Evolutionary conservation across 1,284 basidiomycete genomes (phyloP).

Genomic region (Pseudozyma sp.): DNA sequence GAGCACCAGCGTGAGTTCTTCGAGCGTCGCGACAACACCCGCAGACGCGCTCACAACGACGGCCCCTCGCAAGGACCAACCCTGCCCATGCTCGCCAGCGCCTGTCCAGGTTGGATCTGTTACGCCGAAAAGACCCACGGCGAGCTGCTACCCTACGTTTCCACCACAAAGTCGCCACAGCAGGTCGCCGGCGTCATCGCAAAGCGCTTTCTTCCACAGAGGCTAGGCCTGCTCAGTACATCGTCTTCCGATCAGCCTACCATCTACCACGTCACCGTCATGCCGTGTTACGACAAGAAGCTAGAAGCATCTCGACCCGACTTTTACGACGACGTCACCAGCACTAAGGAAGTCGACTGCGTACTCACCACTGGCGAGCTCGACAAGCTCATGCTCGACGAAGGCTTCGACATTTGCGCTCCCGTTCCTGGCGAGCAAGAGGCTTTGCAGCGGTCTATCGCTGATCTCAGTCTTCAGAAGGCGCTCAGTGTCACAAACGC

Average conservation of each 20-base stretch:
- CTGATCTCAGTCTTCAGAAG: slow-evolving; percentile 27
- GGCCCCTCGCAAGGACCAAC: background rate
- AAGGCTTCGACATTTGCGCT: slow-evolving; percentile 79
- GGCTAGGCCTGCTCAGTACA: slow-evolving; percentile 13
- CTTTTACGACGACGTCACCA: slow-evolving; percentile 54
- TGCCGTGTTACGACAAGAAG: slow-evolving; percentile 99
- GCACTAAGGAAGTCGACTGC: slow-evolving; percentile 89
- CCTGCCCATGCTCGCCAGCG: slow-evolving; percentile 91
- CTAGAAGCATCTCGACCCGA: slow-evolving; percentile 86
- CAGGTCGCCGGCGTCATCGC: slow-evolving; percentile 93
- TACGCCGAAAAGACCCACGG: slow-evolving; percentile 96
- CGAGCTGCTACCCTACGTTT: slow-evolving; percentile 91
- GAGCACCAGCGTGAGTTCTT: slow-evolving; percentile 86
- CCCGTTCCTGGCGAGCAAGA: slow-evolving; percentile 71
- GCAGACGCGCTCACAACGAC: background rate
- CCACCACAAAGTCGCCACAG: slow-evolving; percentile 88
- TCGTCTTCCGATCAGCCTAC: background rate
- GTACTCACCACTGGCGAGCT: slow-evolving; percentile 97
- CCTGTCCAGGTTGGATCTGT: slow-evolving; percentile 99
- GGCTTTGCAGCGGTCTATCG: slow-evolving; percentile 11
- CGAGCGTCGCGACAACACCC: slow-evolving; percentile 40
- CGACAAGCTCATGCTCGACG: slow-evolving; percentile 84
- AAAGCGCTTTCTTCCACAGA: slow-evolving; percentile 80
- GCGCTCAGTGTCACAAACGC: slow-evolving; percentile 9
- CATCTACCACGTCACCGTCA: slow-evolving; percentile 90